Conservation (phyloP, 176 grass and related monocot genomes). For the Leersia perrieri region DNA sequence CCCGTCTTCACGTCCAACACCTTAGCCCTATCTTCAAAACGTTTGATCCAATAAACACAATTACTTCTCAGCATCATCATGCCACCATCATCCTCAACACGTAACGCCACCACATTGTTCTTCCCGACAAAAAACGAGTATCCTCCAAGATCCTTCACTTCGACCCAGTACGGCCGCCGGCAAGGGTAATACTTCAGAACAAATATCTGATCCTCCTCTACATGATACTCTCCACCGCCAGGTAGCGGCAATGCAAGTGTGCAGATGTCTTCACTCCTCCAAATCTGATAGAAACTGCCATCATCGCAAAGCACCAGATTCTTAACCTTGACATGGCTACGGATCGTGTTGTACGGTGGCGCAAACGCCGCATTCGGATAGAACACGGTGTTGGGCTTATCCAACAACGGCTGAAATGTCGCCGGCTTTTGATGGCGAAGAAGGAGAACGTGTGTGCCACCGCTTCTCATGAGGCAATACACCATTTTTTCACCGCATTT, state of each 20-base stretch:
- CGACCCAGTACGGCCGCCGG: not conserved
- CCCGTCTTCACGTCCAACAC: not conserved
- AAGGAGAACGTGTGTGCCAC: conserved; percentile 8
- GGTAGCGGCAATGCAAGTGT: too few species aligned
- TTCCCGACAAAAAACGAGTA: not conserved
- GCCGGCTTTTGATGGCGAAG: not conserved
- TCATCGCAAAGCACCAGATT: not conserved
- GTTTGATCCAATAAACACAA: conserved; percentile 2
- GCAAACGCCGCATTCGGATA: not conserved
- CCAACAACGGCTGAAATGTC: not conserved
- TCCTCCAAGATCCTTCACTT: not conserved
- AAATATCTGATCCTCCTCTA: not conserved
- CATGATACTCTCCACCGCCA: not conserved
- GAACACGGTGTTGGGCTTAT: not conserved
- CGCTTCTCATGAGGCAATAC: not conserved
- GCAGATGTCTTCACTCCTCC: not conserved
- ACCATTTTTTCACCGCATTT: not conserved
- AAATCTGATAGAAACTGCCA: not conserved
- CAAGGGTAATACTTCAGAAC: not conserved
- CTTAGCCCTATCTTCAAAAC: not conserved
- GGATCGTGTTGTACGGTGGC: not conserved
- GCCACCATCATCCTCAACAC: not conserved
- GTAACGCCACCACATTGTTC: not conserved
- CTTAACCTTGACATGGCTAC: not conserved
- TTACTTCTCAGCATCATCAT: not conserved